Percentiles rank a stretch among this genome's conserved stretches.
Evolutionary conservation across 208 protist species (phyloP).

Genomic region (Endotrypanum monterogeii): DNA sequence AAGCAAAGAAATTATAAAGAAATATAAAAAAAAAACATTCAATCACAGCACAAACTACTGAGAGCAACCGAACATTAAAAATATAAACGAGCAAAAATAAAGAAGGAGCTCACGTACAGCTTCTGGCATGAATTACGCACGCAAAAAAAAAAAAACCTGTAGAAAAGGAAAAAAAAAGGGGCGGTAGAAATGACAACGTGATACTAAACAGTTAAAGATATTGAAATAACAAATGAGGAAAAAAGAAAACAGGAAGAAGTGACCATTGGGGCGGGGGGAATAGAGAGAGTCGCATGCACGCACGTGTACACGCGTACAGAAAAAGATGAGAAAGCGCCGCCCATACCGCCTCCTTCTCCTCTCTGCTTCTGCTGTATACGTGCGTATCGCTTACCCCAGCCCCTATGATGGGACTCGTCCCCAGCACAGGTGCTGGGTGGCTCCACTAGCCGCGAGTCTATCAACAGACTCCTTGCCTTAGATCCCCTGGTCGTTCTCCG

Average conservation of each 20-base stretch:
- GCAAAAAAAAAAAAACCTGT: not conserved
- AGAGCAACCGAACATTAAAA: not conserved
- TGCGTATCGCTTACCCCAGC: no score
- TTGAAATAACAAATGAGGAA: not conserved
- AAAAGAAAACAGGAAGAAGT: not conserved
- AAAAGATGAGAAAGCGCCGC: not conserved
- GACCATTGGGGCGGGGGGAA: not conserved
- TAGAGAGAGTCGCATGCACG: not conserved
- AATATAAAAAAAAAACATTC: constrained; percentile 3
- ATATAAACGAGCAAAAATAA: no score
- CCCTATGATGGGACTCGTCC: no score
- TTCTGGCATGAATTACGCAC: not conserved
- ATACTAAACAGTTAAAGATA: not conserved
- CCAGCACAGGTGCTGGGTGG: not conserved
- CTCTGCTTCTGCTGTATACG: constrained; percentile 1
- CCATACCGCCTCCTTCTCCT: no score
- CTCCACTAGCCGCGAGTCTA: not conserved
- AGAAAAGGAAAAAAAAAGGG: constrained; percentile 1
- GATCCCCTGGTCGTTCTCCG: not conserved
- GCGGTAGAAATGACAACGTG: not conserved
- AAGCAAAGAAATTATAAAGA: no score
- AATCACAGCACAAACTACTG: not conserved
- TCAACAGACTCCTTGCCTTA: not conserved
- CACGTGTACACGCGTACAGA: not conserved
- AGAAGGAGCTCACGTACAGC: no score